Conservation (phyloP, 208 protist species). For the Herpetomonas muscarum region DNA sequence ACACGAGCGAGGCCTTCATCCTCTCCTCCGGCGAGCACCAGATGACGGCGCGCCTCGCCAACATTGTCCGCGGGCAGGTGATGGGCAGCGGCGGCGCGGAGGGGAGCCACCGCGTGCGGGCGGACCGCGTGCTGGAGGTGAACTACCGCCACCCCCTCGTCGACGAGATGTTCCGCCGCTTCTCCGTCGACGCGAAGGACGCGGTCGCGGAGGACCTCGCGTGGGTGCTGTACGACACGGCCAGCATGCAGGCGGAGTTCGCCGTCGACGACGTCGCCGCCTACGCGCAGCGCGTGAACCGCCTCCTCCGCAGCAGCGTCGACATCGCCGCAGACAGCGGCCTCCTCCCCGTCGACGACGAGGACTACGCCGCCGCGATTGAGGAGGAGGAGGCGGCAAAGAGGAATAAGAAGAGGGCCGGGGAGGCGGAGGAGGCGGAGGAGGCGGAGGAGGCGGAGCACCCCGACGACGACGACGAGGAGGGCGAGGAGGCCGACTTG, state of each 20-base stretch:
- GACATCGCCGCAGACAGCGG: slow-evolving; percentile 62
- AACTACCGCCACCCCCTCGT: slow-evolving; percentile 98
- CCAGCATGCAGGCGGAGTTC: slow-evolving; percentile 93
- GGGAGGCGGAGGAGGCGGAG: slow-evolving; percentile 25
- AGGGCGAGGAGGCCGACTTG: slow-evolving; percentile 28
- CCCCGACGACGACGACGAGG: no score
- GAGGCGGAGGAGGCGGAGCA: slow-evolving; percentile 14
- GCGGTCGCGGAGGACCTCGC: slow-evolving; percentile 81
- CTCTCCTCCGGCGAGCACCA: slow-evolving; percentile 93
- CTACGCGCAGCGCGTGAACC: slow-evolving; percentile 83
- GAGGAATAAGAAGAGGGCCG: slow-evolving; percentile 10
- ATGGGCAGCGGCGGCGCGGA: slow-evolving; percentile 42
- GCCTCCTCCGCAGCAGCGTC: slow-evolving; percentile 86
- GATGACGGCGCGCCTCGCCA: slow-evolving; percentile 96
- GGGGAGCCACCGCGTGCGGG: slow-evolving; percentile 35
- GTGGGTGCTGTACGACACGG: slow-evolving; percentile 95
- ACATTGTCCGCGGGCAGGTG: slow-evolving; percentile 96
- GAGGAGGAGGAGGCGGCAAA: slow-evolving; percentile 26
- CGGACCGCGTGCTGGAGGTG: slow-evolving; percentile 96
- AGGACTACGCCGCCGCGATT: slow-evolving; percentile 57
- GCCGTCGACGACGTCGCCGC: slow-evolving; percentile 64
- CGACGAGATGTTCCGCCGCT: slow-evolving; percentile 82
- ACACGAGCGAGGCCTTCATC: slow-evolving; percentile 92
- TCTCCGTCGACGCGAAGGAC: slow-evolving; percentile 87
- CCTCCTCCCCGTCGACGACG: slow-evolving; percentile 72